phyloP scores from a whole-genome alignment of 208 protist species.

The Strigomonas oncopelti region DNA sequence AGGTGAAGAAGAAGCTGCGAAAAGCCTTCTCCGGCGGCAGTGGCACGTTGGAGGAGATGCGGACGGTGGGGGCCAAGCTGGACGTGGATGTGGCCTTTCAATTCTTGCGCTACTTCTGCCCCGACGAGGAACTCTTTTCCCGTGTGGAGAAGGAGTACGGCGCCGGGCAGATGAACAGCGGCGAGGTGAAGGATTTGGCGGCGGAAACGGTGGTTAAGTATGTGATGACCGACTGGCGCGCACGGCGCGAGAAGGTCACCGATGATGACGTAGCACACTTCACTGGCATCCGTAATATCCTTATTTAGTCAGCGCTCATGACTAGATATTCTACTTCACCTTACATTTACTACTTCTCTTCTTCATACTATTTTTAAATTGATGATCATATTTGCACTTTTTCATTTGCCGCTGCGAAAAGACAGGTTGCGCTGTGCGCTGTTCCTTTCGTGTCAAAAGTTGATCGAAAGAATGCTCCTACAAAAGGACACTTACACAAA shows the following conservation, averaged over 20 bases:
- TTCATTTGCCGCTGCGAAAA: too few relatives aligned
- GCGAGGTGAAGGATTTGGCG: conserved; percentile 72
- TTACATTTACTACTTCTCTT: too few relatives aligned
- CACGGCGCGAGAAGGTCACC: conserved; percentile 53
- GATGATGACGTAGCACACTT: conserved; percentile 70
- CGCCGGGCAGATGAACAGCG: conserved; percentile 68
- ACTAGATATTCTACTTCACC: too few relatives aligned
- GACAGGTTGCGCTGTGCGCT: too few relatives aligned
- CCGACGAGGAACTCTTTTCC: conserved; percentile 91
- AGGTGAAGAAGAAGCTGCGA: conserved; percentile 95
- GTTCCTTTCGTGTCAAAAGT: too few relatives aligned
- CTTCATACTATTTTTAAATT: too few relatives aligned
- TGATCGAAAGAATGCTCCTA: too few relatives aligned
- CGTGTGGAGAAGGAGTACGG: conserved; percentile 72
- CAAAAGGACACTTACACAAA: too few relatives aligned
- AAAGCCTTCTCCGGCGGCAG: conserved; percentile 97
- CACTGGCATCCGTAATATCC: conserved; percentile 70
- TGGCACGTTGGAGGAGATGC: conserved; percentile 94
- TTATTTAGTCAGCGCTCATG: too few relatives aligned
- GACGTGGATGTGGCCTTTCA: conserved; percentile 95
- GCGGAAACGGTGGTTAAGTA: conserved; percentile 63
- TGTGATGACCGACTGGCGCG: conserved; percentile 65
- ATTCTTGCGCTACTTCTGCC: conserved; percentile 96
- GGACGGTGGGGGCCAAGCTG: conserved; percentile 88
- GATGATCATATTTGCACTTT: not conserved